Evolutionary conservation across 148 eudicot species (phyloP), one percentile per base, ranked within the genome.

Genomic region (Arbutus unedo): DNA sequence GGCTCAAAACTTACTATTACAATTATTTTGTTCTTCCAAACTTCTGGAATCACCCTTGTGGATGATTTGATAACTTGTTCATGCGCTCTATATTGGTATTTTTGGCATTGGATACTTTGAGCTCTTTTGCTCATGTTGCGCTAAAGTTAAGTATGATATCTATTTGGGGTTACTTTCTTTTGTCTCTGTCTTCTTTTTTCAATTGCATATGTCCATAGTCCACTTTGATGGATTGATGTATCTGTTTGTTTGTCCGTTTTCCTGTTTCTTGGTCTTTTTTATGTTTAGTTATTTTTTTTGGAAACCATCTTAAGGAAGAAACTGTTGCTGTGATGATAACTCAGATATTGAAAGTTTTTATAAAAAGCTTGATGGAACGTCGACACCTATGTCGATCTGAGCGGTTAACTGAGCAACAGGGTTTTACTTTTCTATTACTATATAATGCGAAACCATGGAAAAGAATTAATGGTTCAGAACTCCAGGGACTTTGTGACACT

Each of bases 371-470:
- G 47, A 44, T 83, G 85, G 78, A 16, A 67, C 14, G 49, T 83
- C 18, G 68, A 15, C 81, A 77, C 49, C 55, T 68, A 45, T 45
- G 82, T 78, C 9, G 78, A 83, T 56, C 66, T 83, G 85, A 83
- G 85, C 77, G 76, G 81, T 83, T 83, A 83, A 13, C 82, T 71
- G 78, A 83, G 85, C 85, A 78, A 55, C 70, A 38, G 11, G 8
- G 15, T 48, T 48, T 60, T 18, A 7, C 4, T 23, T 56, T 19
- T 43, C 19, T 13, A 25, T 51, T 68, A 3, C 10, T 6, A 21
- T 66, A 25, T 23, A 66, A 10, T 66, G 14, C 1, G 43, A 23
- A n/a, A 66, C 2, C 3, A 4, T 67, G 45, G 11, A 31, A 67
- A 66, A 25, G 31, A 50, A 50, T 5, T 25, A 25, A 38, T 31